Conservation (phyloP, 345 rosid species). For the Hevea brasiliensis region DNA sequence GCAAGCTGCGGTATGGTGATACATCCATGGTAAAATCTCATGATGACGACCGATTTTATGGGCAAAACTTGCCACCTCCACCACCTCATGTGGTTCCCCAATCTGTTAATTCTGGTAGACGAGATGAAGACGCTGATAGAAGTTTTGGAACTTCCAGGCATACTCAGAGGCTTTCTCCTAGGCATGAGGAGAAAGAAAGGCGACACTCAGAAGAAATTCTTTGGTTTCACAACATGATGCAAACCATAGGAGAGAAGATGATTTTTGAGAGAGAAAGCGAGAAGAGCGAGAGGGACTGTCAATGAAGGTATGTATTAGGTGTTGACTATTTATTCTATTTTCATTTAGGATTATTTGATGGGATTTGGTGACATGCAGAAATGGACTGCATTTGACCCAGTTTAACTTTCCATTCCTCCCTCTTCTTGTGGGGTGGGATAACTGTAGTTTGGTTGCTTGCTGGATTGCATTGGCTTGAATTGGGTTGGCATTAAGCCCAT, state of each 20-base stretch:
- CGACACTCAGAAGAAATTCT: conserved; percentile 87
- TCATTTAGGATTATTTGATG: neutral
- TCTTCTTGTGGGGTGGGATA: neutral
- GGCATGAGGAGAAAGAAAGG: conserved; percentile 91
- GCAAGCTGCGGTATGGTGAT: too few relatives aligned
- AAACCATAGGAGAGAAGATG: conserved; percentile 93
- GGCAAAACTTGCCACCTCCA: conserved; percentile 91
- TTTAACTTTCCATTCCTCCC: too few relatives aligned
- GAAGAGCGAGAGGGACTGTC: conserved; percentile 71
- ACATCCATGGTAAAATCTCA: too few relatives aligned
- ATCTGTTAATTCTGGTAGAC: conserved; percentile 63
- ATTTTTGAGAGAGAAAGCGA: conserved; percentile 86
- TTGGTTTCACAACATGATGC: conserved; percentile 66
- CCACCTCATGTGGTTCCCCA: conserved; percentile 89
- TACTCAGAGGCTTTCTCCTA: conserved; percentile 88
- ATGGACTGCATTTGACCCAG: neutral
- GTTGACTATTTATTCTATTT: conserved; percentile 8
- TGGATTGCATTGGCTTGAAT: too few relatives aligned
- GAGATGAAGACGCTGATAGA: conserved; percentile 84
- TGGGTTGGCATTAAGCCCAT: neutral
- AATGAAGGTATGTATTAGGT: conserved; percentile 55
- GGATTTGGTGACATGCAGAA: neutral
- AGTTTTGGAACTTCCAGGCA: conserved; percentile 71
- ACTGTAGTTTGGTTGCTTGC: neutral
- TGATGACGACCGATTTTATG: too few relatives aligned